A percentile compares a stretch with the other conserved stretches of the same genome.
These are phyloP conservation scores for Trichaptum fuscoviolaceum DNA, from an alignment of 768 basidiomycete species.

Conservation along the genomic window DNA sequence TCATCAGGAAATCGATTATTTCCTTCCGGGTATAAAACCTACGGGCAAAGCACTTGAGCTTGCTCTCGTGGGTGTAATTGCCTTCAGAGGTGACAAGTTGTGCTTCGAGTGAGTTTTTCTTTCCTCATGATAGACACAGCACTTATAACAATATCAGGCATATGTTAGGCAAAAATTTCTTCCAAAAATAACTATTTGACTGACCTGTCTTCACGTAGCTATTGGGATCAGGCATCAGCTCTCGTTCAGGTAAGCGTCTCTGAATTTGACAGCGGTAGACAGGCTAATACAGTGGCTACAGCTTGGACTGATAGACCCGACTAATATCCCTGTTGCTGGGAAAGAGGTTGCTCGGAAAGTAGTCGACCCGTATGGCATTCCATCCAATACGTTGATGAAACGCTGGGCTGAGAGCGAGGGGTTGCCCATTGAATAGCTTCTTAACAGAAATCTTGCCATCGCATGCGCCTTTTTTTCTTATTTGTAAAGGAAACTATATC, in stretches of 20 bases:
- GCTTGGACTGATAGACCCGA: slow-evolving; percentile 31
- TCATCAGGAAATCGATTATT: slow-evolving; percentile 35
- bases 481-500: background rate
- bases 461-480: background rate
- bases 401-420: slow-evolving; percentile 34
- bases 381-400: slow-evolving; percentile 32
- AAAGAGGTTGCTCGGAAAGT: slow-evolving; percentile 36
- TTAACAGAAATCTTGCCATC: background rate
- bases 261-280: background rate
- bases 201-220: slow-evolving; percentile 21
- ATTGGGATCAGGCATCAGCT: slow-evolving; percentile 46
- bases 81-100: slow-evolving; percentile 44
- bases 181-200: slow-evolving; percentile 4
- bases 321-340: slow-evolving; percentile 32
- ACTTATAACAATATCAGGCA: slow-evolving; percentile 16
- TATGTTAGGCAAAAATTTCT: slow-evolving; percentile 18
- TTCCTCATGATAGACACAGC: background rate
- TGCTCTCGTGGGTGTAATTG: slow-evolving; percentile 39
- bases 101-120: slow-evolving; percentile 37
- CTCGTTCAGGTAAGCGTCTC: slow-evolving; percentile 30
- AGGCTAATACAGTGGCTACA: slow-evolving; percentile 7
- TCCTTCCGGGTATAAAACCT: slow-evolving; percentile 31
- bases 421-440: slow-evolving; percentile 21
- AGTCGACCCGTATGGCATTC: slow-evolving; percentile 34
- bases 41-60: slow-evolving; percentile 35